phyloP scores from a whole-genome alignment of 768 basidiomycete genomes.

The Serendipita sp. region DNA sequence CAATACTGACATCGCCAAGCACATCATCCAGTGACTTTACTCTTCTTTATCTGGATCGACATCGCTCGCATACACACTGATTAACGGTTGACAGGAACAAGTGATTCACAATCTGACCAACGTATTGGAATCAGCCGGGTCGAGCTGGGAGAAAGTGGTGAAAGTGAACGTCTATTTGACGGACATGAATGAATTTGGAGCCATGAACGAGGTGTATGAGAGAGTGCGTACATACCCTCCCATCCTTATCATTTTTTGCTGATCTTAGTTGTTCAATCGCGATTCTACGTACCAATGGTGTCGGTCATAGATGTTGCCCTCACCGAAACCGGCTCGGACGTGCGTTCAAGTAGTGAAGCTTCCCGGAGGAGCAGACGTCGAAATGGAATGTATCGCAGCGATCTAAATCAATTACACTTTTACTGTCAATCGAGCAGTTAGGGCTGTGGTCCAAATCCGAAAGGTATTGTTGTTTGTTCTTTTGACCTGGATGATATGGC shows the following conservation, averaged over 20 bases:
- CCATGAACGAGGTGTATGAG: slow-evolving; percentile 42
- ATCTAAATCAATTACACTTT: not conserved
- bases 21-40: not conserved
- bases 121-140: slow-evolving; percentile 36
- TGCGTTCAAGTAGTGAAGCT: slow-evolving; percentile 59
- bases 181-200: slow-evolving; percentile 37
- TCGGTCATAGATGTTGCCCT: slow-evolving; percentile 25
- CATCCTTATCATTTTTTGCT: not conserved
- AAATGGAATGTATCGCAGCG: slow-evolving; percentile 55
- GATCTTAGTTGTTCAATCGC: not conserved
- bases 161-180: slow-evolving; percentile 47
- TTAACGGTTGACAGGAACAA: slow-evolving; percentile 25
- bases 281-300: not conserved
- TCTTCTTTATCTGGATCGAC: too few species aligned
- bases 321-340: slow-evolving; percentile 53
- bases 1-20: not conserved
- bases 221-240: slow-evolving; percentile 9
- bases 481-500: not conserved
- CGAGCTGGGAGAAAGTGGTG: slow-evolving; percentile 39
- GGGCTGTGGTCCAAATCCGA: too few species aligned
- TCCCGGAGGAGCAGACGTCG: slow-evolving; percentile 52
- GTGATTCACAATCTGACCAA: slow-evolving; percentile 39
- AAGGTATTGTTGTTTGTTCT: too few species aligned
- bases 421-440: too few species aligned
- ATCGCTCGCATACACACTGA: too few species aligned